Base-by-base conservation (phyloP, 176 grass and related monocot species). In the Juncus inflexus region DNA sequence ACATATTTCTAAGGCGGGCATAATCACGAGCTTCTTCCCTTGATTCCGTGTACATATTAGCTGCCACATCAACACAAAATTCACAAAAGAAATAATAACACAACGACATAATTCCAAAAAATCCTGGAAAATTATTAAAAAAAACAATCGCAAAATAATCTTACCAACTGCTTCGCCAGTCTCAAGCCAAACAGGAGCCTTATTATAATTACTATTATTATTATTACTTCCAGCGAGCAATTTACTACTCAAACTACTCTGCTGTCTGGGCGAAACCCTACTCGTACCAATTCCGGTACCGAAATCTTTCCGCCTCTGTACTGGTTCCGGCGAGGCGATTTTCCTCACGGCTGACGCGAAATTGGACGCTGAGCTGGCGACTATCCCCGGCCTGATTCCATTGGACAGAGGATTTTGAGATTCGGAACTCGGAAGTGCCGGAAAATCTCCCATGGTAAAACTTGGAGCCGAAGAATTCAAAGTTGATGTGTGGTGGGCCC, bases 141-240 rank as follows among this genome's bases (percentile, higher is more conserved):
- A 28, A 28, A 28, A 28, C 19, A 28, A 28, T 47, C 43, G 43
- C 3, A 13, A 66, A 75, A 60, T 15, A 56, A 11, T 77, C 87
- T 81, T 92, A 97, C 94, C 94, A 15, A 92, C 88, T 86, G 94
- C 80, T 38, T 92, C 85, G 10, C 94, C 94, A 63, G 88, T 97
- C 58, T 97, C 94, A 65, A 97, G 94, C 94, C 94, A 97, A 58
- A 76, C 16, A 28, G 82, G 88, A 84, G 94, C 58, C 69, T 92
- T 92, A 82, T 86, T 90, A 47, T 28, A 1, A 28, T 28, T 28
- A 55, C 84, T 74, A n/a, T 92, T 92, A 82, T 86, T 90, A 47
- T 28, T 28, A 28, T 28, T 28, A 55, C 84, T 74, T 50, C 78
- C 80, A 63, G 79, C 74, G 43, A 47, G 6, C n/a, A 63, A 60